Evolutionary conservation across 352 stramenopile species (phyloP), one percentile per base, ranked within the genome.

Genomic region (Globisporangium heterothallicum): DNA sequence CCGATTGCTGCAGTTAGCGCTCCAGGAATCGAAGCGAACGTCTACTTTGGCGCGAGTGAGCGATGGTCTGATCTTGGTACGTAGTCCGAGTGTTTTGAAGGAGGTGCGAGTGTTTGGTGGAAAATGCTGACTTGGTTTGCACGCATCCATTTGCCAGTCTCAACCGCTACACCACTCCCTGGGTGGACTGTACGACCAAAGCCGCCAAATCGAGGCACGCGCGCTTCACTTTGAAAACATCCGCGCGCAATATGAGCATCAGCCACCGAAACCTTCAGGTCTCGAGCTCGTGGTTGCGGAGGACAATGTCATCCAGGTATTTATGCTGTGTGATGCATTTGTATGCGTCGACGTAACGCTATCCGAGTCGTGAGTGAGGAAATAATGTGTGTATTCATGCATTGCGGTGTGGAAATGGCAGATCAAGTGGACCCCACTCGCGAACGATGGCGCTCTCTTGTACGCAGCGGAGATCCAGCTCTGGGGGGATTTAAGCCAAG

Each of bases 401-500:
- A n/a, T n/a, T n/a, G n/a, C n/a, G n/a, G n/a, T n/a, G n/a, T n/a
- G n/a, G n/a, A n/a, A n/a, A n/a, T n/a, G n/a, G n/a, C 36, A 77
- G 68, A 65, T 77, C 30, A 49, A 64, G 43, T 77, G 68, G 68
- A 55, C 42, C 2, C 64, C 51, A 16, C 6, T 63, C 22, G 10
- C 24, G 1, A 47, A 50, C 25, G 64, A 72, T 21, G 38, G 30
- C 2, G 61, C 65, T 18, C 49, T 77, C 13, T 16, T 70, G 16
- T 74, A 74, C 40, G 50, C 65, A 0, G 61, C 62, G 0, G 61
- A 74, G 42, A 69, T 77, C 34, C 59, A 55, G 19, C 54, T 55
- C 19, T 58, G 56, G 45, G 12, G 16, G 8, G 5, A 14, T 44
- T 14, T 3, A 1, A 16, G n/a, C n/a, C n/a, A 34, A 44, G 18